Evolutionary conservation across 2,329 filamentous ascomycete genomes (phyloP).

Genomic region (Chrysosporium queenslandicum): DNA sequence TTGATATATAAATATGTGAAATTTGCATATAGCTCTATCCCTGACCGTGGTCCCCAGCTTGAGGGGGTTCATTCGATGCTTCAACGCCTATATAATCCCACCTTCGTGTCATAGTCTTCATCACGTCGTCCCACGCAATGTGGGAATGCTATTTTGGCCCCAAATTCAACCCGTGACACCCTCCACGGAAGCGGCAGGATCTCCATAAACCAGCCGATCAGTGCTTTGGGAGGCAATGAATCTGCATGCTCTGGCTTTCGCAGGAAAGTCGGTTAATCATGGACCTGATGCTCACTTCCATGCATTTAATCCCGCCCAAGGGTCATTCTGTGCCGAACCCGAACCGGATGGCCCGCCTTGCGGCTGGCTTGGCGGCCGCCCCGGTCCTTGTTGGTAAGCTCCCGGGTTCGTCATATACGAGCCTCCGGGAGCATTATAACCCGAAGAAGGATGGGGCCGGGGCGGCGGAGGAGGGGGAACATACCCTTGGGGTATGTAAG

Average conservation of each 20-base stretch:
- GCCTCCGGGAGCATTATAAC: constrained; percentile 36
- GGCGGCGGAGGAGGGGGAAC: constrained; percentile 58
- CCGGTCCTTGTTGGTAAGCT: constrained; percentile 40
- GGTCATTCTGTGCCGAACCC: constrained; percentile 40
- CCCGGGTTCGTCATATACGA: constrained; percentile 42
- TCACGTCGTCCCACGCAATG: not conserved
- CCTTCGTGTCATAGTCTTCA: not conserved
- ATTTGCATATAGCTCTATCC: not conserved
- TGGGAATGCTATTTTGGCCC: not conserved
- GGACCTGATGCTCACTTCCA: constrained; percentile 47
- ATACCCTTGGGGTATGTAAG: constrained; percentile 51
- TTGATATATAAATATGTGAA: not conserved
- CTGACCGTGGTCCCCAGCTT: not conserved
- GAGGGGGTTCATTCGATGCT: not conserved
- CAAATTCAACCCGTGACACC: not conserved
- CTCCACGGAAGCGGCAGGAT: not conserved
- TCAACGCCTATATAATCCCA: not conserved
- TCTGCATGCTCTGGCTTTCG: not conserved
- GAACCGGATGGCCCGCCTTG: constrained; percentile 20
- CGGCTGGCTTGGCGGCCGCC: constrained; percentile 30
- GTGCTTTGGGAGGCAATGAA: too few species aligned
- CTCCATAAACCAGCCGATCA: not conserved
- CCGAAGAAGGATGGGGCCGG: constrained; percentile 44
- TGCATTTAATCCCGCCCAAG: constrained; percentile 60
- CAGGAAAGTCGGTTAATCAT: not conserved